These are phyloP conservation scores for Linum usitatissimum DNA, from an alignment of 345 rosid genomes.

Conservation along the genomic window DNA sequence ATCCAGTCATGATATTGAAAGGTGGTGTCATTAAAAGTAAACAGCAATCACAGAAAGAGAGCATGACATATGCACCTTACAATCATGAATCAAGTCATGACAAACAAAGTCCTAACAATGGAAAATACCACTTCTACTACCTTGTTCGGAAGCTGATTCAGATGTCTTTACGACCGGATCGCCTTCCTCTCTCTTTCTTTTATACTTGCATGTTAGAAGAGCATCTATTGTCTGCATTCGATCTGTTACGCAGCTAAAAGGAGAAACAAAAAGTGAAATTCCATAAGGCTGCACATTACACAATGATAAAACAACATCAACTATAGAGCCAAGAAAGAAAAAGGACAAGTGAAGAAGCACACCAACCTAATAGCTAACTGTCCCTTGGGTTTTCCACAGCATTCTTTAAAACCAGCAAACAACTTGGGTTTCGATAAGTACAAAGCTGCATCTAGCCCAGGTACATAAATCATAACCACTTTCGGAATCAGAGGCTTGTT, in stretches of 20 bases:
- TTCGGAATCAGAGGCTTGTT: slow-evolving; percentile 86
- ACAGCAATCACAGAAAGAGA: neutral
- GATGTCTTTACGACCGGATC: slow-evolving; percentile 22
- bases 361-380: slow-evolving; percentile 79
- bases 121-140: slow-evolving; percentile 17
- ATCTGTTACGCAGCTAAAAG: slow-evolving; percentile 72
- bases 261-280: slow-evolving; percentile 16
- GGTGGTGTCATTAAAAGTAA: too few species aligned
- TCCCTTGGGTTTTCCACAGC: slow-evolving; percentile 62
- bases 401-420: slow-evolving; percentile 55
- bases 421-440: slow-evolving; percentile 61
- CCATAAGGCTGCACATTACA: slow-evolving; percentile 5
- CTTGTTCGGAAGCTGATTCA: slow-evolving; percentile 33
- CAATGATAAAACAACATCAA: neutral
- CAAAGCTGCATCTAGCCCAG: slow-evolving; percentile 85
- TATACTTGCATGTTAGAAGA: slow-evolving; percentile 64
- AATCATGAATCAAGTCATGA: neutral
- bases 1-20: neutral
- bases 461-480: slow-evolving; percentile 81
- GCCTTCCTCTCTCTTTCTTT: slow-evolving; percentile 47
- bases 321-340: neutral
- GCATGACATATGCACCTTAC: neutral
- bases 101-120: neutral
- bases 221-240: slow-evolving; percentile 72
- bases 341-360: slow-evolving; percentile 10